A percentile compares a stretch with the other conserved stretches of the same genome.
Evolutionary conservation across 1,284 basidiomycete genomes (phyloP).

Genomic region (Fistulinella cinereoalba): DNA sequence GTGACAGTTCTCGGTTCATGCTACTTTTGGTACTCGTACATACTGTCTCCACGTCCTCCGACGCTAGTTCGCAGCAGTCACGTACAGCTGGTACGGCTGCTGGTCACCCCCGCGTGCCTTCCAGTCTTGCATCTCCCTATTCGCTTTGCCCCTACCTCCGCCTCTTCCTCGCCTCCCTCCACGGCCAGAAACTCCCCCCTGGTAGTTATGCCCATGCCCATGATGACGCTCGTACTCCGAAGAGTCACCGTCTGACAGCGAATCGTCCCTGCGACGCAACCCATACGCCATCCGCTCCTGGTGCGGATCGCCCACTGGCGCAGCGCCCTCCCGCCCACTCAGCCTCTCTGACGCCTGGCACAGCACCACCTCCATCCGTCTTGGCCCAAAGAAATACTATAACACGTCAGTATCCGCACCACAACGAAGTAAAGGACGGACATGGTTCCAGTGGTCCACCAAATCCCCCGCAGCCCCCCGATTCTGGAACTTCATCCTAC

Average conservation of each 20-base stretch:
- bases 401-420: not conserved
- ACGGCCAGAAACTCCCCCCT: slow-evolving; percentile 6
- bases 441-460: slow-evolving; percentile 34
- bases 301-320: slow-evolving; percentile 18
- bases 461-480: slow-evolving; percentile 30
- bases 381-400: slow-evolving; percentile 34
- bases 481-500: slow-evolving; percentile 27
- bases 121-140: slow-evolving; percentile 12
- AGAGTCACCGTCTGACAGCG: slow-evolving; percentile 9
- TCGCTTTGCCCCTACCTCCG: slow-evolving; percentile 5
- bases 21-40: too few species aligned
- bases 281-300: slow-evolving; percentile 22
- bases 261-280: slow-evolving; percentile 9
- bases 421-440: slow-evolving; percentile 3
- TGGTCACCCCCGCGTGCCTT: slow-evolving; percentile 16
- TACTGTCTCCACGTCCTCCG: too few species aligned
- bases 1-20: too few species aligned
- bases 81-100: slow-evolving; percentile 23
- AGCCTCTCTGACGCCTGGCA: slow-evolving; percentile 30
- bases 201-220: not conserved
- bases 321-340: slow-evolving; percentile 24
- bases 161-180: slow-evolving; percentile 13
- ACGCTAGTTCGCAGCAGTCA: slow-evolving; percentile 12
- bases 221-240: slow-evolving; percentile 12
- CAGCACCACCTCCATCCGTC: slow-evolving; percentile 29